Percentiles rank a stretch among this genome's conserved stretches.
Evolutionary conservation across 306 rosid species (phyloP).

Genomic region (Quercus wislizeni): DNA sequence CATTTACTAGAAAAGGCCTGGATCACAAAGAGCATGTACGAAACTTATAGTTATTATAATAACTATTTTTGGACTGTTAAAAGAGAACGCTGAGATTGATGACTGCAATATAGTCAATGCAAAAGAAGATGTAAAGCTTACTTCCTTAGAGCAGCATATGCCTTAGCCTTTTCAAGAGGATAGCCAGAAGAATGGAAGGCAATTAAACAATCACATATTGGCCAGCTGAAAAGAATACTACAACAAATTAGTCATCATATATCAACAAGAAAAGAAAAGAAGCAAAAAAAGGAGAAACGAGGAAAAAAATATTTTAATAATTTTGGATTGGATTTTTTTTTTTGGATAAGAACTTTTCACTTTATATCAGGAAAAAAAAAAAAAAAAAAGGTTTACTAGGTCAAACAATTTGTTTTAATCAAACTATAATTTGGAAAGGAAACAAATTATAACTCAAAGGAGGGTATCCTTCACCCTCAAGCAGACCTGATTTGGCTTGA

Average conservation of each 20-base stretch:
- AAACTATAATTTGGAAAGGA: not conserved
- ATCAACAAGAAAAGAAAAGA: not conserved
- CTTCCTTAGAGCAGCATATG: conserved; percentile 92
- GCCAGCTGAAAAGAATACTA: conserved; percentile 74
- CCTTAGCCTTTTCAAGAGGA: conserved; percentile 89
- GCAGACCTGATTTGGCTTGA: not conserved
- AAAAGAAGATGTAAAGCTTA: conserved; percentile 47
- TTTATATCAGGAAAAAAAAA: not conserved
- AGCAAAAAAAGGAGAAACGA: not conserved
- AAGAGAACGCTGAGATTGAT: not conserved
- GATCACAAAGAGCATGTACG: conserved; percentile 32
- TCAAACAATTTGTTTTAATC: conserved; percentile 7
- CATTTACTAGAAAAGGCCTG: conserved; percentile 92
- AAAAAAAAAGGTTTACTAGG: not conserved
- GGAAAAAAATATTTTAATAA: not conserved
- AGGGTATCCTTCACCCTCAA: not conserved
- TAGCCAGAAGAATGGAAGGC: conserved; percentile 93
- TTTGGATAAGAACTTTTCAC: not conserved
- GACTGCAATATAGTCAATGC: conserved; percentile 22
- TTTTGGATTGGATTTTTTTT: not conserved
- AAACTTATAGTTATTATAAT: not conserved
- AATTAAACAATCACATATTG: conserved; percentile 91
- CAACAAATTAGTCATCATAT: conserved; percentile 21
- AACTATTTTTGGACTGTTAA: conserved; percentile 7
- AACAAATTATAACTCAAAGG: not conserved